These are phyloP conservation scores for Casaregolazyma lundiana DNA, from an alignment of 1,139 yeast species.

Conservation along the genomic window DNA sequence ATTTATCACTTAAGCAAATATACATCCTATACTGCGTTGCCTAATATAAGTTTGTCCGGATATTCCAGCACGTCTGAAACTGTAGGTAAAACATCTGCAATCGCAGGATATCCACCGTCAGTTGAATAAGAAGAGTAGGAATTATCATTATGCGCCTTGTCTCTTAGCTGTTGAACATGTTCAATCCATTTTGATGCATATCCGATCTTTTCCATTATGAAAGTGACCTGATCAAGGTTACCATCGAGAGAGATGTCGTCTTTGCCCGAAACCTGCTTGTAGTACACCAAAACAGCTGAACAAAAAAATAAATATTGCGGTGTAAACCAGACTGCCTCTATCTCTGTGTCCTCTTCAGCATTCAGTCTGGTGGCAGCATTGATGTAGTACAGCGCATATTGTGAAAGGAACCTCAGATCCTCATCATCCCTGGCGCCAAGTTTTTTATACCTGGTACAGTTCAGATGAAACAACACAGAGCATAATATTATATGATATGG, in stretches of 20 bases:
- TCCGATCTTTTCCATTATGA: conserved; percentile 8
- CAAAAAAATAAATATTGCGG: conserved; percentile 15
- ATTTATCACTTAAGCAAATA: not conserved
- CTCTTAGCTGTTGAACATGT: conserved; percentile 7
- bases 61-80: not conserved
- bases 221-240: not conserved
- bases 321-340: conserved; percentile 12
- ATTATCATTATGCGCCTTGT: not conserved
- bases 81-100: not conserved
- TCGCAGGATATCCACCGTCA: conserved; percentile 3
- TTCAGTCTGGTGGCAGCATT: not conserved
- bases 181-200: conserved; percentile 15
- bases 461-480: conserved; percentile 12
- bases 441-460: conserved; percentile 9
- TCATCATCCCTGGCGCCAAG: conserved; percentile 4
- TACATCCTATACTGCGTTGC: not conserved
- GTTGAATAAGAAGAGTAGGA: not conserved
- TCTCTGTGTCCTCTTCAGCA: conserved; percentile 2
- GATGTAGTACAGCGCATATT: conserved; percentile 7
- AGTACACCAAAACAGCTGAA: conserved; percentile 14
- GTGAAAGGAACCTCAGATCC: conserved; percentile 4
- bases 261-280: conserved; percentile 8
- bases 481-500: conserved; percentile 10
- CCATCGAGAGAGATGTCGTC: not conserved
- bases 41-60: conserved; percentile 2